Evolutionary conservation across 495 filamentous ascomycete species (phyloP).

Genomic region (Cercophora samala): DNA sequence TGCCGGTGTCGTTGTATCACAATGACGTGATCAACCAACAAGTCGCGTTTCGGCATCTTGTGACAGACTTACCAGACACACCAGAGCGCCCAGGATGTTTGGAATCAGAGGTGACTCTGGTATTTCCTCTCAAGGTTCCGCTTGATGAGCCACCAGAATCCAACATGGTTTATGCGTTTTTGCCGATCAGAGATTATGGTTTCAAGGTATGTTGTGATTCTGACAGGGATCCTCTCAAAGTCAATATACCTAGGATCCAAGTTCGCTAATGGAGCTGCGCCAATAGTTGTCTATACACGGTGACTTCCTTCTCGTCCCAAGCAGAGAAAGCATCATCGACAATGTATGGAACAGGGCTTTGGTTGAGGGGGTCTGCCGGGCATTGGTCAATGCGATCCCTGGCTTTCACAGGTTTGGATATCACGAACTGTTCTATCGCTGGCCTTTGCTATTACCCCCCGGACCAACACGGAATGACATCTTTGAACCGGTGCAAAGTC

Average conservation of each 20-base stretch:
- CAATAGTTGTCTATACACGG: neutral
- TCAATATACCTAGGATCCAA: too few relatives aligned
- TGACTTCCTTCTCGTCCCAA: neutral
- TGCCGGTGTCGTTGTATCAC: neutral
- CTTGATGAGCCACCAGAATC: neutral
- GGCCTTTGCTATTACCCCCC: neutral
- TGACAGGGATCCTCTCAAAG: too few relatives aligned
- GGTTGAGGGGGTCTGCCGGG: neutral
- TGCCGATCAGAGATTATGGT: constrained; percentile 3
- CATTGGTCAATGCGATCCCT: neutral
- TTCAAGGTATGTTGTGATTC: neutral
- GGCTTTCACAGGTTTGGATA: neutral
- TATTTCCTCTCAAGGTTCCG: neutral
- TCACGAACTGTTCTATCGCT: neutral
- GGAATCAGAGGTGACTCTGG: neutral
- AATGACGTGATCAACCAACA: neutral
- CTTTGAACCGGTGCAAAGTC: neutral
- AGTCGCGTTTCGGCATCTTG: neutral
- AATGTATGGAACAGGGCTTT: neutral
- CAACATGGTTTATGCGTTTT: neutral
- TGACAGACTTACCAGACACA: neutral
- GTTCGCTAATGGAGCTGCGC: neutral
- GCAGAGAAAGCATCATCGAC: neutral
- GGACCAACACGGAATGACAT: neutral
- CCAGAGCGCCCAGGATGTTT: neutral